These are phyloP conservation scores for Venturia nashicola DNA, from an alignment of 2,329 filamentous ascomycete species.

Conservation along the genomic window DNA sequence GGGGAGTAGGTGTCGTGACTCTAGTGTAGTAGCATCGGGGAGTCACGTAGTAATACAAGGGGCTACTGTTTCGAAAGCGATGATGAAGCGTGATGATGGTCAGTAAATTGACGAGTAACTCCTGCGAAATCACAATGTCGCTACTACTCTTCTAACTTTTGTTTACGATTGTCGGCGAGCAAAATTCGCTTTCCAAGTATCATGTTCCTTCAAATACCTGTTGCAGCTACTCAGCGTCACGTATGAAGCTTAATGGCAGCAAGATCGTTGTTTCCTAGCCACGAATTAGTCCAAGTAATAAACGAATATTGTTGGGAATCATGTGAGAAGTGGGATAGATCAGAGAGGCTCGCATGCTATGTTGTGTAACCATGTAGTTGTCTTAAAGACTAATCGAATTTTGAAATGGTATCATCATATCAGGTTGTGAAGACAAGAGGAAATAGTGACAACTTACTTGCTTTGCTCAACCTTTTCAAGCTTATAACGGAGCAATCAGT, in stretches of 20 bases:
- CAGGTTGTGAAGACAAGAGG: neutral
- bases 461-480: constrained; percentile 38
- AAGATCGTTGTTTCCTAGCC: neutral
- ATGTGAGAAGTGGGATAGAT: constrained; percentile 20
- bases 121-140: neutral
- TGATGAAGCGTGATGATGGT: neutral
- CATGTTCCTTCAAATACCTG: neutral
- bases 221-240: neutral
- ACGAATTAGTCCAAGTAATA: neutral
- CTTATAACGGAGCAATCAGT: too few relatives aligned
- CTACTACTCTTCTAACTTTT: neutral
- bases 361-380: constrained; percentile 72
- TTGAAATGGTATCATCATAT: constrained; percentile 63
- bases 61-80: neutral
- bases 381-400: constrained; percentile 99
- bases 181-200: neutral
- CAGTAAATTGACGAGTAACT: neutral
- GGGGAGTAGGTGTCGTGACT: neutral
- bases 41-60: neutral
- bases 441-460: constrained; percentile 50
- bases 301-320: neutral
- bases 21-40: neutral
- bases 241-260: neutral
- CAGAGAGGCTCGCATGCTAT: constrained; percentile 58
- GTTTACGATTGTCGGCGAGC: neutral